Evolutionary conservation across 805 yeast genomes (phyloP).

Genomic region (Cyberlindnera meyerae): DNA sequence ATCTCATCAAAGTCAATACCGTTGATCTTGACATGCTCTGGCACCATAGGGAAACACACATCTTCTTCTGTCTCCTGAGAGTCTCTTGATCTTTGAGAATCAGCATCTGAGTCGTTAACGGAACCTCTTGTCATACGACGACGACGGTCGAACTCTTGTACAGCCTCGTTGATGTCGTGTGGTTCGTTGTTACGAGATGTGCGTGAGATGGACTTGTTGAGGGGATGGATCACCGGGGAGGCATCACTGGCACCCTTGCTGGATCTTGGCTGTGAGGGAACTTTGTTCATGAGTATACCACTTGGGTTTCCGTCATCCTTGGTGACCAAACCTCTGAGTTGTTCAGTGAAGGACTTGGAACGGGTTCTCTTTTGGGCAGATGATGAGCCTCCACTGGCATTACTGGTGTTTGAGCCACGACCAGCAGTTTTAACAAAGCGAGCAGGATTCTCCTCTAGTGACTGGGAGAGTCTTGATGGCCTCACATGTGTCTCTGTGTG

Average conservation of each 20-base stretch:
- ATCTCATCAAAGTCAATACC: conserved; percentile 91
- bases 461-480: conserved; percentile 12
- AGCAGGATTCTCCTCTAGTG: conserved; percentile 5
- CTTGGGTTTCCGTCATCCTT: conserved; percentile 30
- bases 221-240: conserved; percentile 23
- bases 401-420: no score
- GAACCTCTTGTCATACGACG: conserved; percentile 31
- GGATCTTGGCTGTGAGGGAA: conserved; percentile 21
- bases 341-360: conserved; percentile 36
- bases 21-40: conserved; percentile 54
- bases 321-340: conserved; percentile 31
- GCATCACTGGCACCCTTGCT: conserved; percentile 17
- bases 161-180: conserved; percentile 23
- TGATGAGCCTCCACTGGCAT: no score
- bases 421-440: no score
- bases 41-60: conserved; percentile 92
- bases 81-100: conserved; percentile 68
- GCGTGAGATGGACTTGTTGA: conserved; percentile 18
- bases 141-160: conserved; percentile 31
- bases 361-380: conserved; percentile 19
- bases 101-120: conserved; percentile 54
- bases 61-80: conserved; percentile 95
- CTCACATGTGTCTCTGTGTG: conserved; percentile 6
- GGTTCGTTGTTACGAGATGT: conserved; percentile 14
- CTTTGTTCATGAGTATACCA: conserved; percentile 28